Base-by-base conservation (phyloP, 805 yeast genomes). In the Cyberlindnera misumaiensis region DNA sequence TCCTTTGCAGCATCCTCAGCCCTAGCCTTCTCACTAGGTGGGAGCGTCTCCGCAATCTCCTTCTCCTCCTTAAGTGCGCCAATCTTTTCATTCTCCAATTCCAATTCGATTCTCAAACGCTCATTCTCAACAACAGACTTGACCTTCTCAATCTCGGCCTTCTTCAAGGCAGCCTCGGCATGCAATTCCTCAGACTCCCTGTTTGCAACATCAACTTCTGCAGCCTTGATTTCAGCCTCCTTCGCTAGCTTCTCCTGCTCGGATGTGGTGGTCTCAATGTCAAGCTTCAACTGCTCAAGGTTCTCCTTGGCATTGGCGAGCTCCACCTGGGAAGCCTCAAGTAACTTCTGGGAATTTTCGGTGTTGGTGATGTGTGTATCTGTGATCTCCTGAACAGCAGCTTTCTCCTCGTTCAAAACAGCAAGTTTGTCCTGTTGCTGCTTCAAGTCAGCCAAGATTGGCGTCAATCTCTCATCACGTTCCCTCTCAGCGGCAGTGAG, bases 401-500 rank as follows among this genome's bases (percentile, higher is more conserved):
- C 64, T 53, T 73, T 72, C 43, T 73, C 70, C 40, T 69, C 61
- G 30, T 70, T 68, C 48, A 77, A 63, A n/a, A 68, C 71, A 35
- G 63, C 60, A 52, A 78, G 65, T 44, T 70, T 69, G 18, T 60
- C 62, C 27, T 67, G 65, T 59, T 78, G 83, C 24, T 50, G 50
- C 43, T 64, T 67, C 50, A 75, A 63, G 49, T 72, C 78, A 28
- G 67, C 76, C 48, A 75, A 64, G 15, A 70, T 57, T 34, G 85
- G 85, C 35, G 72, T 68, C 46, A 77, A 55, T 35, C 68, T 69
- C 40, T 63, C 74, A 49, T 75, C 80, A 48, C 69, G 68, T 49
- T 72, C 80, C 11, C 64, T 61, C 53, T 76, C 75, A 58, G 74
- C 46, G 25, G 41, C 49, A 12, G 31, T 35, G 24, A 73, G 49